These are phyloP conservation scores for Eucalyptus caleyi DNA, from an alignment of 345 rosid species.

Conservation along the genomic window DNA sequence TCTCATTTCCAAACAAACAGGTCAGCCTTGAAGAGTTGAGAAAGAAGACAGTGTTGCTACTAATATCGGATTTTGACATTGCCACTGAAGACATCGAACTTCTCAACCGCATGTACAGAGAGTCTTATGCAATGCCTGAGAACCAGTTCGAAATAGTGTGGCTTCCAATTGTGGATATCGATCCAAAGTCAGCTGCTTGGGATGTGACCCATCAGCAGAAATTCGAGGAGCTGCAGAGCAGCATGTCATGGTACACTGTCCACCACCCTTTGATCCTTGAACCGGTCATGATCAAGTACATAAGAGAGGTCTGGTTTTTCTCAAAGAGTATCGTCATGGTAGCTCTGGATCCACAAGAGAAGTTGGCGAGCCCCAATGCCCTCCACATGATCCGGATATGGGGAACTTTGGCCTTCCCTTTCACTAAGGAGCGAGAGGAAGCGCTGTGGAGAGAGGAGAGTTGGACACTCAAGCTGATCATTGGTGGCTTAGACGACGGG, in stretches of 20 bases:
- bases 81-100: constrained; percentile 9
- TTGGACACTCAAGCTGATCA: constrained; percentile 12
- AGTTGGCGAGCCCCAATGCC: background rate
- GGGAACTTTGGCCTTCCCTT: constrained; percentile 11
- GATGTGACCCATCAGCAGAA: background rate
- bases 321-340: constrained; percentile 5
- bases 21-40: constrained; percentile 4
- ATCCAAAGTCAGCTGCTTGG: constrained; percentile 9
- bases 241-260: constrained; percentile 19
- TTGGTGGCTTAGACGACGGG: background rate
- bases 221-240: constrained; percentile 2
- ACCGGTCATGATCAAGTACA: constrained; percentile 8
- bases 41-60: constrained; percentile 9
- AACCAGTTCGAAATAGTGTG: constrained; percentile 19
- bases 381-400: constrained; percentile 18
- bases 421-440: constrained; percentile 4
- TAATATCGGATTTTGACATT: constrained; percentile 22
- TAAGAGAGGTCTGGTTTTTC: constrained; percentile 11
- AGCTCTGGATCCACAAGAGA: constrained; percentile 13
- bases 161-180: constrained; percentile 26
- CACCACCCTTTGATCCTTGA: constrained; percentile 11
- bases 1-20: background rate
- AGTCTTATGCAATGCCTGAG: background rate
- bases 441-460: constrained; percentile 8
- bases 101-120: constrained; percentile 9